Base-by-base conservation (phyloP, 345 rosid species). In the Corchorus capsularis region DNA sequence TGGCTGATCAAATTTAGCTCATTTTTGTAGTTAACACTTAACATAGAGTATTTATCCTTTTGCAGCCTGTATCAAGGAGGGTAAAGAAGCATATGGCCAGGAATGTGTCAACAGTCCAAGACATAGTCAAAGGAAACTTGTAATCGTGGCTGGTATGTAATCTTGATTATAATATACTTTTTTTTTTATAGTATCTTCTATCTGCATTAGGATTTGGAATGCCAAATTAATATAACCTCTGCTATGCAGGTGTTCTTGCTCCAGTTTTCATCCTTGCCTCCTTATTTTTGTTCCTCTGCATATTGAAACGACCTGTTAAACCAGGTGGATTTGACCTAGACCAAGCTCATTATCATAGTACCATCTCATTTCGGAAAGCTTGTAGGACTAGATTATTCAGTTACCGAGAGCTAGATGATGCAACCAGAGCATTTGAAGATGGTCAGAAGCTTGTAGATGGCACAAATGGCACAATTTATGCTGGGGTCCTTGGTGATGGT, bases 401-500 rank as follows among this genome's bases (percentile, higher is more conserved):
- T 66, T 88, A 86, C 83, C 86, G 86, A 27, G 98, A 94, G 84
- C 88, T 94, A 57, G 89, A 89, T 68, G 91, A 87, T 78, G 94
- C 97, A 35, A 86, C 95, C 3, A 83, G 79, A 79, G 90, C 89
- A 56, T 93, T 89, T 75, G 86, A 83, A 75, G 93, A 85, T 3
- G 75, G 71, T 50, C 89, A 87, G 32, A 91, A 83, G 74, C 86
- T 89, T 46, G 85, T 81, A 22, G 82, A 83, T 20, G 86, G 84
- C 50, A 72, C 57, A 34, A 85, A 84, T 56, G 92, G 93, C 9
- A 78, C 82, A 8, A 80, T 91, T 63, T 90, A 85, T 78, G 87
- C 84, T 1, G 96, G 94, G 1, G 78, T 89, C 54, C 81, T 90
- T 17, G 77, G 78, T 39, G 94, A 90, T 81, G 92, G 96, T 2